Base-by-base conservation (phyloP, 169 alveolate species). In the Cyclospora cayetanensis region DNA sequence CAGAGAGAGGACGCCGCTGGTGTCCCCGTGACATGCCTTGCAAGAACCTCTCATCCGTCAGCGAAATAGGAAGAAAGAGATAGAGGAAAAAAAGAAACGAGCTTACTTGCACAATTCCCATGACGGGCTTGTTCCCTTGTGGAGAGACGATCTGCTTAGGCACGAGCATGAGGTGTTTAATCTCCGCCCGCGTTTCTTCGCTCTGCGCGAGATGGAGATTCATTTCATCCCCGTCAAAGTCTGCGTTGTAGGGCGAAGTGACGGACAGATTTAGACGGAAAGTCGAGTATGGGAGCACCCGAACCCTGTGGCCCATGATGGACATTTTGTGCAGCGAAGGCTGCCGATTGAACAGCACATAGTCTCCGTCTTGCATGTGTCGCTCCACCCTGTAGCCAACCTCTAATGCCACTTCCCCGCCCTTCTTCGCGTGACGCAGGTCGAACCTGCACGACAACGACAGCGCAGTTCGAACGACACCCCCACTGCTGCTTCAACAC, bases 141-240 rank as follows among this genome's bases (percentile, higher is more conserved):
- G 99, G 99, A 4, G 99, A 98, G n/a, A 98, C 99, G 46, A 99
- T 99, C 95, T 99, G 99, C 91, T 97, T 98, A 52, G 99, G 99
- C 50, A 99, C 99, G 93, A 98, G 98, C 99, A 99, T 98, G 93
- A 99, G 97, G 95, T 99, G 99, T 94, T 98, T 98, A 63, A 99
- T 97, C 94, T 99, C 99, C 3, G 99, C 98, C 31, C 99, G 94
- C 22, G 99, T 98, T 90, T 99, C 99, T 60, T 97, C 98, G 50
- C 99, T 95, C 96, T 99, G 99, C 34, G 99, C 99, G 65, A 99
- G 98, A 95, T 99, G 99, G 96, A 99, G 95, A 95, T 99, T 99
- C 99, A 99, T 99, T 95, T 99, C 99, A 93, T 99, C 99, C 37
- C 99, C 99, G 94, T 99, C 99, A 94, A 99, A 99, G 35, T 91